Conservation (phyloP, 257 asterid species). For the Buddleja alternifolia region DNA sequence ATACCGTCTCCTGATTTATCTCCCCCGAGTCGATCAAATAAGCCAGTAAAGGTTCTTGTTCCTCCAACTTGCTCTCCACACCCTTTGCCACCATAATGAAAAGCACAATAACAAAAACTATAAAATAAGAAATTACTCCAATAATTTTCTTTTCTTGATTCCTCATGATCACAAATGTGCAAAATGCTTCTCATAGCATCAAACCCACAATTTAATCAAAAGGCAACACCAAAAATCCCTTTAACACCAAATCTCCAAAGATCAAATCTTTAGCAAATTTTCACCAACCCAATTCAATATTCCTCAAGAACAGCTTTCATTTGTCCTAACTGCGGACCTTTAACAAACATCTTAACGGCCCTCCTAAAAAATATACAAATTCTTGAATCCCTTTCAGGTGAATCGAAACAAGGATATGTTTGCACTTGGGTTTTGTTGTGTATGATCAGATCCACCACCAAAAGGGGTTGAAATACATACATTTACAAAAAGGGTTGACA, state of each 20-base stretch:
- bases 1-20: constrained; percentile 67
- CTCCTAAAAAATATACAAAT: constrained; percentile 27
- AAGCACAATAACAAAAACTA: constrained; percentile 49
- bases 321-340: constrained; percentile 27
- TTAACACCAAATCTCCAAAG: constrained; percentile 22
- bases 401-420: constrained; percentile 17
- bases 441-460: constrained; percentile 48
- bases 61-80: constrained; percentile 48
- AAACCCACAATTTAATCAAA: constrained; percentile 30
- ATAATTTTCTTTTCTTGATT: constrained; percentile 48
- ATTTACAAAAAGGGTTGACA: constrained; percentile 35
- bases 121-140: constrained; percentile 40
- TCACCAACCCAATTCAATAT: constrained; percentile 31
- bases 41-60: constrained; percentile 48
- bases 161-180: constrained; percentile 49
- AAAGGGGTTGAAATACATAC: constrained; percentile 38
- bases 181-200: constrained; percentile 59
- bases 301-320: constrained; percentile 22
- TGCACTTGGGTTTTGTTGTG: constrained; percentile 25
- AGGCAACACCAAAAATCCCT: constrained; percentile 24
- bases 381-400: constrained; percentile 37
- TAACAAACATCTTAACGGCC: constrained; percentile 28
- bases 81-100: constrained; percentile 40
- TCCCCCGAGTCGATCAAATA: constrained; percentile 53
- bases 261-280: constrained; percentile 28